Evolutionary conservation across 768 basidiomycete genomes (phyloP).

Genomic region (Sutorius australiensis): DNA sequence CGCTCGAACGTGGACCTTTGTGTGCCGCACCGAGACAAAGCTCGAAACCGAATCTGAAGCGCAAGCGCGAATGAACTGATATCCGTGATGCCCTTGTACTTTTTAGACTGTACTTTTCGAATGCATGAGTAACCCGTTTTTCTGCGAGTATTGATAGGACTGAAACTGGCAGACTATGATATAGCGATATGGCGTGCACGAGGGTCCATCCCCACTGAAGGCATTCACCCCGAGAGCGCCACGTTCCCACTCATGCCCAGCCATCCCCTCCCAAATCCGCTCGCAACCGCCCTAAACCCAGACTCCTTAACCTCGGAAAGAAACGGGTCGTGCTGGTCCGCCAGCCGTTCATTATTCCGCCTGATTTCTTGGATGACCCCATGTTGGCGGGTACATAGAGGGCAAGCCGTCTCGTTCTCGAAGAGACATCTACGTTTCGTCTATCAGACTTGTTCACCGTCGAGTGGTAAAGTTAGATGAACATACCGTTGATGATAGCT

Average conservation of each 20-base stretch:
- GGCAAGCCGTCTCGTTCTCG: constrained; percentile 88
- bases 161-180: not conserved
- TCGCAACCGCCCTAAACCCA: constrained; percentile 69
- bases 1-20: constrained; percentile 61
- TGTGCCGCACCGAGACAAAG: constrained; percentile 36
- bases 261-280: too few relatives aligned
- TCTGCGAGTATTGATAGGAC: not conserved
- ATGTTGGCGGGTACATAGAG: constrained; percentile 82
- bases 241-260: constrained; percentile 11
- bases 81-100: not conserved
- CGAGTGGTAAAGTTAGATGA: too few relatives aligned
- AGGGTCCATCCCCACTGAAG: too few relatives aligned
- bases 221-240: not conserved
- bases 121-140: not conserved
- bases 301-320: constrained; percentile 66
- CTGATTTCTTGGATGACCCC: constrained; percentile 87
- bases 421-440: constrained; percentile 64
- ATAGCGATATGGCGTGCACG: not conserved
- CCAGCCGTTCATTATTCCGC: constrained; percentile 78
- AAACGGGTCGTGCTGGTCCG: constrained; percentile 79
- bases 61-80: constrained; percentile 41
- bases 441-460: not conserved
- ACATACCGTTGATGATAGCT: constrained; percentile 85
- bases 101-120: not conserved
- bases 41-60: constrained; percentile 41